These are phyloP conservation scores for Coemansia sp. DNA, from an alignment of 192 early-diverging fungal genomes.

Conservation along the genomic window DNA sequence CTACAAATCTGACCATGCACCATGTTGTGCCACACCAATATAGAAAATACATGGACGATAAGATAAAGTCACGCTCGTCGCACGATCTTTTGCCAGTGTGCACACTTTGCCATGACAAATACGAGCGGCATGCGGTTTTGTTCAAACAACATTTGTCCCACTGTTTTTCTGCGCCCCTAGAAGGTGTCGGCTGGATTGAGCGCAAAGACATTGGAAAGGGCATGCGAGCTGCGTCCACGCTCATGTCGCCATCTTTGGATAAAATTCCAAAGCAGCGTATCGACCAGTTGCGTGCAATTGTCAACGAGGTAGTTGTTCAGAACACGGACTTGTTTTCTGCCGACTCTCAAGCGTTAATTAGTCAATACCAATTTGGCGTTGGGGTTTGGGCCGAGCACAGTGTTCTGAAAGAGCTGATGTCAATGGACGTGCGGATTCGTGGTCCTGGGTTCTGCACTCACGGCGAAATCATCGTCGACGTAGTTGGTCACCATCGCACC, in stretches of 20 bases:
- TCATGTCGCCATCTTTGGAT: conserved; percentile 6
- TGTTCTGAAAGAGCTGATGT: conserved; percentile 25
- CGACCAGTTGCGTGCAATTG: conserved; percentile 3
- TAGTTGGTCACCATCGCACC: neutral
- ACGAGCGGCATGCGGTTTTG: conserved; percentile 31
- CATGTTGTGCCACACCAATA: conserved; percentile 50
- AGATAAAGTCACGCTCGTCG: conserved; percentile 44
- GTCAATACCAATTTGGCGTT: neutral
- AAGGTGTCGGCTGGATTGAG: conserved; percentile 42
- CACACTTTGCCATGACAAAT: conserved; percentile 38
- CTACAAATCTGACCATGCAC: conserved; percentile 32
- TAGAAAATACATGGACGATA: conserved; percentile 35
- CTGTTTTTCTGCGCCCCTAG: conserved; percentile 44
- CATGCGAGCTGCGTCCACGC: conserved; percentile 29
- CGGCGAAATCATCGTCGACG: conserved; percentile 38
- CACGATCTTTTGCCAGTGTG: conserved; percentile 49
- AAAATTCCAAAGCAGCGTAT: conserved; percentile 22
- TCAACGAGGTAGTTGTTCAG: conserved; percentile 1
- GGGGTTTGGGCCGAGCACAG: neutral
- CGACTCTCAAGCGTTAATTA: neutral
- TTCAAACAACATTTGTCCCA: conserved; percentile 31
- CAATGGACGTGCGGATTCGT: conserved; percentile 21
- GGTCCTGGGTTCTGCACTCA: conserved; percentile 44
- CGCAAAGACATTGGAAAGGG: conserved; percentile 29
- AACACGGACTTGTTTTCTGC: conserved; percentile 15